Conservation (phyloP, 202 grass and related monocot species). For the Setaria italica region DNA sequence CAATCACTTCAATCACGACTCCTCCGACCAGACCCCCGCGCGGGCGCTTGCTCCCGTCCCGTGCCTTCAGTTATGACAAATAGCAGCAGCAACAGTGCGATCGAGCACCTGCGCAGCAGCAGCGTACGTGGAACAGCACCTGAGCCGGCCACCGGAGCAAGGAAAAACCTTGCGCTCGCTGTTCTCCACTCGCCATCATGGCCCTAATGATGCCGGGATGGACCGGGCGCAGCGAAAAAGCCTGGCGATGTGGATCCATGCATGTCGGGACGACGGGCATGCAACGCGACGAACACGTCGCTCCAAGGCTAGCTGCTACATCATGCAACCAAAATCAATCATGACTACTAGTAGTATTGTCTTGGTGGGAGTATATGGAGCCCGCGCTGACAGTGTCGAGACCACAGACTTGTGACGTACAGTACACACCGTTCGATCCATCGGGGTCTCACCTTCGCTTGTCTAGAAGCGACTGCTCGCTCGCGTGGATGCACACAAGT, state of each 20-base stretch:
- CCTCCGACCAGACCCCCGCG: not conserved
- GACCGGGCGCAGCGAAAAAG: not conserved
- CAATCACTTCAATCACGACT: constrained; percentile 1
- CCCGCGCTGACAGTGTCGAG: too few relatives aligned
- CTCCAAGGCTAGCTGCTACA: not conserved
- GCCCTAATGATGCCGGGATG: constrained; percentile 9
- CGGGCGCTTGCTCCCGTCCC: not conserved
- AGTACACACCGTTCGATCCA: too few relatives aligned
- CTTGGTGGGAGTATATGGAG: too few relatives aligned
- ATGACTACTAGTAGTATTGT: not conserved
- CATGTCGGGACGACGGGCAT: not conserved
- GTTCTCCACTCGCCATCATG: constrained; percentile 30
- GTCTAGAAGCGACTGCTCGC: too few relatives aligned
- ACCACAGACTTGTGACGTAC: too few relatives aligned
- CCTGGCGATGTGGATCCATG: not conserved
- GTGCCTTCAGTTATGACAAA: not conserved
- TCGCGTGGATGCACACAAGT: too few relatives aligned
- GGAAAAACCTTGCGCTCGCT: not conserved
- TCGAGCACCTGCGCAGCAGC: not conserved
- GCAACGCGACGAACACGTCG: not conserved
- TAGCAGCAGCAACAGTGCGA: not conserved
- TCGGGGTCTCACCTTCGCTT: too few relatives aligned
- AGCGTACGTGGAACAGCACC: constrained; percentile 8
- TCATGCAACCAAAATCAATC: not conserved
- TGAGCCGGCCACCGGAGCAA: not conserved